Conservation (phyloP, 768 basidiomycete species). For the Kwoniella pini region DNA sequence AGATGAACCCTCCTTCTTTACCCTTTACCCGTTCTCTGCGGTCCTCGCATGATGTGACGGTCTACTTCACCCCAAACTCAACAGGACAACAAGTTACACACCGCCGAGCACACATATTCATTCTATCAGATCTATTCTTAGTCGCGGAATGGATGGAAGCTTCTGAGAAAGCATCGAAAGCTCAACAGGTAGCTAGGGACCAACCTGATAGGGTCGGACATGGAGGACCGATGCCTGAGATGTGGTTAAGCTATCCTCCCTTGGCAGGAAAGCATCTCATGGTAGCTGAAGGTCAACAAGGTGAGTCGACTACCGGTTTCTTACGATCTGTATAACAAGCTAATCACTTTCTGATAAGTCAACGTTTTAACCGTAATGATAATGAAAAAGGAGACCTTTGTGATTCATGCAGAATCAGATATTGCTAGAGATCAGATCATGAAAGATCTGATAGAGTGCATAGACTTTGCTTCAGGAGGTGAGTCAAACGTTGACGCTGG, state of each 20-base stretch:
- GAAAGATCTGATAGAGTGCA: constrained; percentile 75
- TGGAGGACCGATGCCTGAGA: constrained; percentile 65
- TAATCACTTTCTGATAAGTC: constrained; percentile 57
- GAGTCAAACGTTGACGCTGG: constrained; percentile 51
- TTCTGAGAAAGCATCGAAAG: constrained; percentile 60
- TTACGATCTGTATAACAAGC: constrained; percentile 10
- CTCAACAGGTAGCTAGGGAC: constrained; percentile 41
- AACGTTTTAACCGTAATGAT: constrained; percentile 74
- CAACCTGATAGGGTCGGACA: constrained; percentile 58
- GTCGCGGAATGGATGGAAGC: constrained; percentile 80
- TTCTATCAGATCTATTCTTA: constrained; percentile 90
- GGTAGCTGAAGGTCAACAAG: constrained; percentile 64
- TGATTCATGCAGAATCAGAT: constrained; percentile 65
- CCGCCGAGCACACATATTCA: constrained; percentile 73
- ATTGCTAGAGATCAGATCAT: constrained; percentile 66
- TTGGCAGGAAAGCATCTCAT: constrained; percentile 89
- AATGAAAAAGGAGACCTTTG: constrained; percentile 82
- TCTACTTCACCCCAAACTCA: constrained; percentile 74
- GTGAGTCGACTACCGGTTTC: constrained; percentile 24
- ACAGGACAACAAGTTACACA: constrained; percentile 74
- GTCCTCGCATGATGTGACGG: constrained; percentile 67
- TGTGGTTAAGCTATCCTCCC: constrained; percentile 93
- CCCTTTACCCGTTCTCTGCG: constrained; percentile 77
- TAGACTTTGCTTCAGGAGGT: constrained; percentile 76
- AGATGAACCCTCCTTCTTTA: constrained; percentile 78